Evolutionary conservation across 2,329 filamentous ascomycete genomes (phyloP), one percentile per base, ranked within the genome.

Genomic region (Akanthomyces uredinophilus): DNA sequence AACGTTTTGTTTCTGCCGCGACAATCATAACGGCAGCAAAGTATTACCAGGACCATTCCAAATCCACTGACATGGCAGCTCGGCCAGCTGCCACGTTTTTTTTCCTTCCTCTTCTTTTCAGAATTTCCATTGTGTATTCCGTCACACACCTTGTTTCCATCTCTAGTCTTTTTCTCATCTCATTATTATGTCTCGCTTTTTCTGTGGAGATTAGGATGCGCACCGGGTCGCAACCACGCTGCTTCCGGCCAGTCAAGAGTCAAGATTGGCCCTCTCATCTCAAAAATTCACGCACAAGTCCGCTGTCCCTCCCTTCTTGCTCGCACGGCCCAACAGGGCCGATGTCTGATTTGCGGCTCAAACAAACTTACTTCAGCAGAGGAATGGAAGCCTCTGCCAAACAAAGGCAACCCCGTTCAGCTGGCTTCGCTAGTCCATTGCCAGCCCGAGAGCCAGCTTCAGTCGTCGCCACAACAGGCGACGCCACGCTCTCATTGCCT

Each of bases 141-240:
- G 1, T 55, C 29, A 4, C n/a, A 4, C 41, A 14, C 5, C 22
- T 6, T 27, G 13, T 53, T 53, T 29, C 16, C n/a, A 49, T 59
- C 16, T 4, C 10, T 2, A 29, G 16, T 37, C 47, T 52, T 52
- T 35, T 43, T 59, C n/a, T 44, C 32, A 53, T 46, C 37, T 52
- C 35, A 44, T 20, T 37, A 41, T 32, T 32, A 27, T 60, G 57
- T 60, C 49, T 60, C 16, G 57, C 47, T 43, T 35, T 43, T 46
- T 51, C 7, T 41, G 49, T 46, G 29, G 37, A 53, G 57, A 53
- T 18, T 24, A 5, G 13, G 24, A 59, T 59, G 37, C n/a, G 37
- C n/a, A 24, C 13, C 20, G 53, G 53, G 24, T 35, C 27, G 20
- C 43, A 24, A 41, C 20, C 55, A 49, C n/a, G n/a, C 55, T 50